A percentile compares a stretch with the other conserved stretches of the same genome.
Conservation (phyloP, 1,284 basidiomycete genomes). For the Heliocybe sulcata region DNA sequence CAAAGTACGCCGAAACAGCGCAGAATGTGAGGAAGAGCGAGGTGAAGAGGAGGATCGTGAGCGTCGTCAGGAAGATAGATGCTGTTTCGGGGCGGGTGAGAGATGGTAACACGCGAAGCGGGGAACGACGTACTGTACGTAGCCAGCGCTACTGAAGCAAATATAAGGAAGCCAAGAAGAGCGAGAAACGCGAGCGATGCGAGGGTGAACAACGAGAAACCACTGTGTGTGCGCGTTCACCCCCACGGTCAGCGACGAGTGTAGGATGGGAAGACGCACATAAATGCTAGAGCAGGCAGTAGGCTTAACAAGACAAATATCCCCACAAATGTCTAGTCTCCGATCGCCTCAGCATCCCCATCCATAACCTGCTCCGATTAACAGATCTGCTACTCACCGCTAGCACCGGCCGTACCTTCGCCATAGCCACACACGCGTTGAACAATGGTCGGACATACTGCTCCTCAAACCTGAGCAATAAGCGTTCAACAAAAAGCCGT, state of each 20-base stretch:
- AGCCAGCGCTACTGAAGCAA: conserved; percentile 14
- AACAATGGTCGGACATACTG: conserved; percentile 1
- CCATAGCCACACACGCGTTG: neutral
- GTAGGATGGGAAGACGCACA: conserved; percentile 16
- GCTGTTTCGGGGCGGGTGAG: neutral
- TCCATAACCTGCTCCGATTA: neutral
- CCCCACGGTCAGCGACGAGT: too few relatives aligned
- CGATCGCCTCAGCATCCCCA: neutral
- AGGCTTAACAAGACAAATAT: conserved; percentile 20
- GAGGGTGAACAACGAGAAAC: conserved; percentile 23
- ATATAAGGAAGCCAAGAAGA: conserved; percentile 13
- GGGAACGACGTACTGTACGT: conserved; percentile 18
- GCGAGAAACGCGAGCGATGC: conserved; percentile 20
- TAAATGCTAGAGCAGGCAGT: conserved; percentile 25
- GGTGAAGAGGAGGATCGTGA: conserved; percentile 9
- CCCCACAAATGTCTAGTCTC: conserved; percentile 21
- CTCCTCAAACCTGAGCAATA: neutral
- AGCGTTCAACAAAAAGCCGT: neutral
- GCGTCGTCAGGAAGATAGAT: conserved; percentile 9
- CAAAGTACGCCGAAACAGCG: neutral
- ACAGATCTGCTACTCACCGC: neutral
- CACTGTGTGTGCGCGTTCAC: conserved; percentile 16
- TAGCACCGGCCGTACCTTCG: conserved; percentile 1
- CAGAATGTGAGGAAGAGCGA: conserved; percentile 19
- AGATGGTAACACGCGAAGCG: neutral